These are phyloP conservation scores for Beauveria asiatica DNA, from an alignment of 2,329 filamentous ascomycete genomes.

Conservation along the genomic window DNA sequence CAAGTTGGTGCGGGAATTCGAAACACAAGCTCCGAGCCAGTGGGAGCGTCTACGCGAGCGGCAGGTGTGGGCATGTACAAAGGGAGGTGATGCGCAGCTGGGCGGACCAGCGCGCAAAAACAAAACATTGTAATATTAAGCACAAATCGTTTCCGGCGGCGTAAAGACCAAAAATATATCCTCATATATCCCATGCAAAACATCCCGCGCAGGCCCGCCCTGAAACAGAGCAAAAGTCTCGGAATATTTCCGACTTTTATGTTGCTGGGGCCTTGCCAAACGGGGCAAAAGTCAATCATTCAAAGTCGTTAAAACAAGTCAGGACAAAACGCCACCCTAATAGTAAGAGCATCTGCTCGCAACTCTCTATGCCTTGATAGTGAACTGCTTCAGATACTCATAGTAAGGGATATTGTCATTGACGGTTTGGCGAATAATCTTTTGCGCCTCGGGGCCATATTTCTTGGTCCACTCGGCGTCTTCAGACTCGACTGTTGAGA, in stretches of 20 bases:
- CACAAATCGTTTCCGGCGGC: not conserved
- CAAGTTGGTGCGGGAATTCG: not conserved
- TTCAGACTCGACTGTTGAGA: slow-evolving; percentile 56
- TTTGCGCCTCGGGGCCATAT: slow-evolving; percentile 63
- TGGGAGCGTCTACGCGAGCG: not conserved
- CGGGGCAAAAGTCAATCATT: not conserved
- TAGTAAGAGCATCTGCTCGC: not conserved
- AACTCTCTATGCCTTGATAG: not conserved
- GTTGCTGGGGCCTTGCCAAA: not conserved
- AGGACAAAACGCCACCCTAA: not conserved
- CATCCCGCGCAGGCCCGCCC: not conserved
- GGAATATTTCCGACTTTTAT: not conserved
- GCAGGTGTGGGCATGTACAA: slow-evolving; percentile 1
- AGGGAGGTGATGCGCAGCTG: slow-evolving; percentile 1
- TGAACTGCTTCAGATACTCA: slow-evolving; percentile 72
- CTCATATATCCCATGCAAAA: not conserved
- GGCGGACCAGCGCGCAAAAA: slow-evolving; percentile 5
- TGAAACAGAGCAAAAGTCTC: not conserved
- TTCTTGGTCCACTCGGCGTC: slow-evolving; percentile 65
- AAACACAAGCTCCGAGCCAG: not conserved
- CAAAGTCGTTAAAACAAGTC: not conserved
- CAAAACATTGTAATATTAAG: slow-evolving; percentile 7
- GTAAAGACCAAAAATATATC: not conserved
- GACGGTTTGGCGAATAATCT: slow-evolving; percentile 61
- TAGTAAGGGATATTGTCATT: slow-evolving; percentile 66